A percentile compares a stretch with the other conserved stretches of the same genome.
Conservation (phyloP, 2,329 filamentous ascomycete species). For the Aspergillus tamarii region DNA sequence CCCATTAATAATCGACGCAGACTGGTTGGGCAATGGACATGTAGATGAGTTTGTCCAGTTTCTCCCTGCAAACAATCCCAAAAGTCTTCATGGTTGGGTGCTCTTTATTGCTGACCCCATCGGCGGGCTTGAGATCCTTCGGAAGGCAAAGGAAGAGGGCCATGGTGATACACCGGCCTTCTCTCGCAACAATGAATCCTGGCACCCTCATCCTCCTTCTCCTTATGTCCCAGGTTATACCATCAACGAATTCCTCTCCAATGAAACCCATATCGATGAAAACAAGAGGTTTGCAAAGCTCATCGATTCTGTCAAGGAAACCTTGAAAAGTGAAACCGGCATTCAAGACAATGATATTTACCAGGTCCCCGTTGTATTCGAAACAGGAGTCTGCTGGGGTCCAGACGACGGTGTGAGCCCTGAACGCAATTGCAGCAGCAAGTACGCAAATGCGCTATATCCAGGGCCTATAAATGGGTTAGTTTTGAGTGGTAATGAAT, state of each 20-base stretch:
- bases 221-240: neutral
- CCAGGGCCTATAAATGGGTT: slow-evolving; percentile 15
- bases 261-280: neutral
- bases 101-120: slow-evolving; percentile 26
- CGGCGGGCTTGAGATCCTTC: slow-evolving; percentile 29
- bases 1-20: slow-evolving; percentile 39
- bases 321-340: neutral
- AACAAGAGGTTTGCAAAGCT: neutral
- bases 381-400: neutral
- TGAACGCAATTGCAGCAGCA: neutral
- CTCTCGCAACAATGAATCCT: neutral
- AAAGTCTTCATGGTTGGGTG: slow-evolving; percentile 21
- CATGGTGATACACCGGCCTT: slow-evolving; percentile 22
- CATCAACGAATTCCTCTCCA: slow-evolving; percentile 3
- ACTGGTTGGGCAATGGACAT: slow-evolving; percentile 37
- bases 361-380: neutral
- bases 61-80: slow-evolving; percentile 27
- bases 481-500: slow-evolving; percentile 18
- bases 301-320: neutral
- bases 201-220: neutral
- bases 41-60: slow-evolving; percentile 43
- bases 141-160: slow-evolving; percentile 23
- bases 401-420: neutral
- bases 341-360: neutral
- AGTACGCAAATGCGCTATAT: neutral